A percentile compares a stretch with the other conserved stretches of the same genome.
Evolutionary conservation across 495 filamentous ascomycete genomes (phyloP).

Genomic region (Tuber aestivum): DNA sequence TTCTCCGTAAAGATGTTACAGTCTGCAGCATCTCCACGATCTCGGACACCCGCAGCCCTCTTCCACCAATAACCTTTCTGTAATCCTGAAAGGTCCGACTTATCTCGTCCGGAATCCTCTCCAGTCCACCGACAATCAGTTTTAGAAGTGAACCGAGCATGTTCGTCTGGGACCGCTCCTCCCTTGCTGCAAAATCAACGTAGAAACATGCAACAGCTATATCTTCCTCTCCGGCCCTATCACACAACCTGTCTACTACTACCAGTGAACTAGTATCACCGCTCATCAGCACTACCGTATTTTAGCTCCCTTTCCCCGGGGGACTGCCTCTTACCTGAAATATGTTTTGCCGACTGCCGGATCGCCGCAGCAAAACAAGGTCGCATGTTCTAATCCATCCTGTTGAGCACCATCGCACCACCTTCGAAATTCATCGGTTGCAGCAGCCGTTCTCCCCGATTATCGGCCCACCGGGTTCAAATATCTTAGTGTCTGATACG

Average conservation of each 20-base stretch:
- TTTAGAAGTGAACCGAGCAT: neutral
- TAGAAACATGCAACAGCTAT: neutral
- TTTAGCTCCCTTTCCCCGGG: no score
- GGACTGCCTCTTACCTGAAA: no score
- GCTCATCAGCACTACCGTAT: no score
- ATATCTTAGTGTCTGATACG: neutral
- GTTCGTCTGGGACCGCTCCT: neutral
- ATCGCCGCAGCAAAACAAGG: neutral
- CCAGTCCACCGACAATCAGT: neutral
- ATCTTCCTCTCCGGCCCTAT: neutral
- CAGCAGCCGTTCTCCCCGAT: neutral
- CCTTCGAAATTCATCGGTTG: neutral
- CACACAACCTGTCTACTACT: neutral
- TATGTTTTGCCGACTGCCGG: neutral
- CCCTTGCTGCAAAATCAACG: neutral
- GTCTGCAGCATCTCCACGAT: neutral
- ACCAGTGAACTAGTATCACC: neutral
- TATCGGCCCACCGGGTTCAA: neutral
- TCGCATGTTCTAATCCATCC: neutral
- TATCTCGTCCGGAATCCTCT: neutral
- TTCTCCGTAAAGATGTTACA: neutral
- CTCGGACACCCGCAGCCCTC: neutral
- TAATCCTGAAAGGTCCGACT: neutral
- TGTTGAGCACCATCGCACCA: neutral
- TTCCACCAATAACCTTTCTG: neutral